These are phyloP conservation scores for Cordyceps fumosorosea DNA, from an alignment of 2,329 filamentous ascomycete species.

Conservation along the genomic window DNA sequence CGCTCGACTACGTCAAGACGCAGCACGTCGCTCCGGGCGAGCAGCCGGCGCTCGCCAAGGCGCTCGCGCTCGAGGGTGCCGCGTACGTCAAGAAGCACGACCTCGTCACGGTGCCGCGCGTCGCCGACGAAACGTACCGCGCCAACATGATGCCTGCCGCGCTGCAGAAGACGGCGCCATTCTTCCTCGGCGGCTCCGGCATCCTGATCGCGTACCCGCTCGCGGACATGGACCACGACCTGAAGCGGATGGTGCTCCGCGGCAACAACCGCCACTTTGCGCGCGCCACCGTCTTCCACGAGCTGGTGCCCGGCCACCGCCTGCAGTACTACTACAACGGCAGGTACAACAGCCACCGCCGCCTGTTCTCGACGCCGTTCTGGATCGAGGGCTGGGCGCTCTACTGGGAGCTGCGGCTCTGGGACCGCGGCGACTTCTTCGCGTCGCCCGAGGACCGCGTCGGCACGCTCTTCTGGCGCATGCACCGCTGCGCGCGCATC, in stretches of 20 bases:
- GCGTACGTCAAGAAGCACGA: slow-evolving; percentile 46
- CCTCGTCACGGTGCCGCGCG: slow-evolving; percentile 47
- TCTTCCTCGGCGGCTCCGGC: slow-evolving; percentile 49
- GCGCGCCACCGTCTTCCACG: slow-evolving; percentile 54
- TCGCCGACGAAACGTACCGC: slow-evolving; percentile 47
- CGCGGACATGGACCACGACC: slow-evolving; percentile 42
- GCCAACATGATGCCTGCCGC: slow-evolving; percentile 51
- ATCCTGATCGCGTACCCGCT: slow-evolving; percentile 54
- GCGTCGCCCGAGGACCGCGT: slow-evolving; percentile 44
- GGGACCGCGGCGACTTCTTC: slow-evolving; percentile 46
- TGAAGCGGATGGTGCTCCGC: slow-evolving; percentile 54
- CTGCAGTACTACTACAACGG: slow-evolving; percentile 44
- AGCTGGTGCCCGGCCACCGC: slow-evolving; percentile 53
- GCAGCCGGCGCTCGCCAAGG: slow-evolving; percentile 45
- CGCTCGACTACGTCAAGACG: slow-evolving; percentile 50
- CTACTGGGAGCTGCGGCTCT: slow-evolving; percentile 56
- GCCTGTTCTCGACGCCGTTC: slow-evolving; percentile 50
- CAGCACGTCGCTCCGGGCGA: slow-evolving; percentile 46
- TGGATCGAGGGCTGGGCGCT: slow-evolving; percentile 56
- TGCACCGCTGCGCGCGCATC: slow-evolving; percentile 55
- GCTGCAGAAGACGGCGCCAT: slow-evolving; percentile 48
- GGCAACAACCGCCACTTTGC: slow-evolving; percentile 53
- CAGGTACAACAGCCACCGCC: slow-evolving; percentile 42
- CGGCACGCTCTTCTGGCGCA: slow-evolving; percentile 55
- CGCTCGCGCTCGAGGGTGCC: slow-evolving; percentile 44